These are phyloP conservation scores for Colletotrichum liriopes DNA, from an alignment of 2,329 filamentous ascomycete genomes.

Conservation along the genomic window DNA sequence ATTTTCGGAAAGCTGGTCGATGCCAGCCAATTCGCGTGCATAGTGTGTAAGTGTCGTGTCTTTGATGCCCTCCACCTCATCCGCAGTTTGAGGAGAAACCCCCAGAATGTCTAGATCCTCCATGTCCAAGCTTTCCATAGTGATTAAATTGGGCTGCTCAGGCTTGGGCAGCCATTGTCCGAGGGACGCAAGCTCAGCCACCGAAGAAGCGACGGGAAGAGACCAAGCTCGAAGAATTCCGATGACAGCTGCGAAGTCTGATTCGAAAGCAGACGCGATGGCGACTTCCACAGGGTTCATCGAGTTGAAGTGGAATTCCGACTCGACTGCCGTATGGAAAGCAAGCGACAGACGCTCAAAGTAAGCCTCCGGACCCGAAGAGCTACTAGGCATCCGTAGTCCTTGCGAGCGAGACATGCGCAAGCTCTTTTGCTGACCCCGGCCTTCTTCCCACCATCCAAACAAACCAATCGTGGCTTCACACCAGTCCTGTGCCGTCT, in stretches of 20 bases:
- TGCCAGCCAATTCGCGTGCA: constrained; percentile 76
- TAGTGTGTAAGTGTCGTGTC: constrained; percentile 86
- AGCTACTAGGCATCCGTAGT: constrained; percentile 54
- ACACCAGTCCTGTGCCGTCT: constrained; percentile 89
- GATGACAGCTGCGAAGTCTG: constrained; percentile 83
- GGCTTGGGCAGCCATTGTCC: constrained; percentile 84
- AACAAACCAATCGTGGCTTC: constrained; percentile 88
- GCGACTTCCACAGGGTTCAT: constrained; percentile 84
- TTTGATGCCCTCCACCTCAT: constrained; percentile 77
- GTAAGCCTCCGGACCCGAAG: constrained; percentile 77
- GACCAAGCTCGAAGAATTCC: constrained; percentile 86
- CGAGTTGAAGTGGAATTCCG: constrained; percentile 84
- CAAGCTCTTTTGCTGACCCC: constrained; percentile 61
- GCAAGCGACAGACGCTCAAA: constrained; percentile 80
- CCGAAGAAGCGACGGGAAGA: constrained; percentile 81
- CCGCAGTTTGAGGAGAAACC: constrained; percentile 71
- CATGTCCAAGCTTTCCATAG: constrained; percentile 80
- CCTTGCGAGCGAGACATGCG: constrained; percentile 59
- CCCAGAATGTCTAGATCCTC: constrained; percentile 89
- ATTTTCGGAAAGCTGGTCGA: constrained; percentile 63
- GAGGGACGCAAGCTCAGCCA: constrained; percentile 87
- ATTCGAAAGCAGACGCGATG: constrained; percentile 86
- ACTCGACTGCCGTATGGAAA: constrained; percentile 78
- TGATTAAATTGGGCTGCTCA: constrained; percentile 66
- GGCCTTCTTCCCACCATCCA: constrained; percentile 93